Conservation (phyloP, 1,284 basidiomycete genomes). For the Cryptococcus sp. region DNA sequence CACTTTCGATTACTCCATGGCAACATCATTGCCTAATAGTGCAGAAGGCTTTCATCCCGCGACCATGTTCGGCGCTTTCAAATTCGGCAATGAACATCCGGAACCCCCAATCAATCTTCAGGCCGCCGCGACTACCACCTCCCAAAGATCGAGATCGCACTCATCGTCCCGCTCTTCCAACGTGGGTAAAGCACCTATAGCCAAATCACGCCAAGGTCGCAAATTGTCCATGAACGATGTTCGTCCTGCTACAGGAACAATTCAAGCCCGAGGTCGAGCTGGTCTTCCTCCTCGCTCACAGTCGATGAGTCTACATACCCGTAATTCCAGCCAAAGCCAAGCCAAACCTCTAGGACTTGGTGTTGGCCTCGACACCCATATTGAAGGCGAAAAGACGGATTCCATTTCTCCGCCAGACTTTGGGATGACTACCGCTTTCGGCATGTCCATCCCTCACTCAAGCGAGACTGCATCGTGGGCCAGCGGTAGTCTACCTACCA, state of each 20-base stretch:
- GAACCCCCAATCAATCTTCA: slow-evolving; percentile 35
- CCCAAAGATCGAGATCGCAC: slow-evolving; percentile 36
- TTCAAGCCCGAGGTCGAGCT: slow-evolving; percentile 14
- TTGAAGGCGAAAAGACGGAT: slow-evolving; percentile 29
- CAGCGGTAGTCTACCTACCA: slow-evolving; percentile 26
- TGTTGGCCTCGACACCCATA: slow-evolving; percentile 32
- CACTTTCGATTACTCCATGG: slow-evolving; percentile 39
- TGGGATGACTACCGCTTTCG: slow-evolving; percentile 18
- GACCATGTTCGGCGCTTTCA: slow-evolving; percentile 33
- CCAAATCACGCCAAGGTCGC: slow-evolving; percentile 27
- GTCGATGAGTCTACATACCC: slow-evolving; percentile 3
- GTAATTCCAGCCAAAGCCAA: slow-evolving; percentile 5
- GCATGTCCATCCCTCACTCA: slow-evolving; percentile 31
- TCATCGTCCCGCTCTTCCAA: slow-evolving; percentile 36
- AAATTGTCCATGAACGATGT: slow-evolving; percentile 46
- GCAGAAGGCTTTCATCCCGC: slow-evolving; percentile 34
- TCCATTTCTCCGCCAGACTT: slow-evolving; percentile 31
- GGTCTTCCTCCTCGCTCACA: slow-evolving; percentile 9
- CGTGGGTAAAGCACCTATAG: slow-evolving; percentile 36
- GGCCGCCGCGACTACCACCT: slow-evolving; percentile 1
- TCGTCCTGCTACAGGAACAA: slow-evolving; percentile 22
- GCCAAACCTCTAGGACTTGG: slow-evolving; percentile 21
- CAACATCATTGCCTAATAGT: slow-evolving; percentile 29
- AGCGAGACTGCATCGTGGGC: slow-evolving; percentile 18
- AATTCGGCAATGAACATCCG: slow-evolving; percentile 39